Evolutionary conservation across 306 rosid species (phyloP), one percentile per base, ranked within the genome.

Genomic region (Coriaria nepalensis): DNA sequence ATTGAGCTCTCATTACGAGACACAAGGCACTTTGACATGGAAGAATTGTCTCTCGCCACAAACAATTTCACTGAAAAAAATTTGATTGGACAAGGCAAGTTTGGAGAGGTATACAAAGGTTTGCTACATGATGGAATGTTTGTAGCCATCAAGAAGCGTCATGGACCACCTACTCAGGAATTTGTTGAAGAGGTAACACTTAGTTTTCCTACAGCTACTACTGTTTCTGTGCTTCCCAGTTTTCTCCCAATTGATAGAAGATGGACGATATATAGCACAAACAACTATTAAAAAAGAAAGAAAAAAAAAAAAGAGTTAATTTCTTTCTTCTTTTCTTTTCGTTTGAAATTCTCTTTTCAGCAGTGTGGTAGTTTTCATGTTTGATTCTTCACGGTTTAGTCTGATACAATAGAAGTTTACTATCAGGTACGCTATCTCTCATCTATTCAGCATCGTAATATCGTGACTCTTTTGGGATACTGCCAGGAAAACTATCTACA

Each of bases 101-200:
- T 86, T 66, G 96, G 94, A 50, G 92, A 77, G 68, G 96, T 83
- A 40, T 83, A 80, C 41, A 78, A 68, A 73, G 96, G 96, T 40
- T 78, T 80, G 58, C 96, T 87, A 68, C 92, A 82, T 40, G 88
- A 87, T 62, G 96, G 96, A 43, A 72, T 87, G 81, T 77, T 80
- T 45, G 96, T 83, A 15, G 94, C 88, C 55, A 87, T 87, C 48
- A 87, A 87, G 64, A 87, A 70, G 77, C 80, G 96, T 33, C 65
- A 10, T 13, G 93, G 86, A 46, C 40, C 68, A 9, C 73, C 83
- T 33, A 80, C 68, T 60, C 94, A 69, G 56, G 86, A 80, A 51
- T 87, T 87, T 72, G 63, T 78, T 33, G 76, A 78, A 34, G 96
- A 87, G 93, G 96, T 87, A 59, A 42, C 43, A n/a, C 40, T 56